Evolutionary conservation across 352 stramenopile species (phyloP), one percentile per base, ranked within the genome.

Genomic region (Phytophthora pinifolia): DNA sequence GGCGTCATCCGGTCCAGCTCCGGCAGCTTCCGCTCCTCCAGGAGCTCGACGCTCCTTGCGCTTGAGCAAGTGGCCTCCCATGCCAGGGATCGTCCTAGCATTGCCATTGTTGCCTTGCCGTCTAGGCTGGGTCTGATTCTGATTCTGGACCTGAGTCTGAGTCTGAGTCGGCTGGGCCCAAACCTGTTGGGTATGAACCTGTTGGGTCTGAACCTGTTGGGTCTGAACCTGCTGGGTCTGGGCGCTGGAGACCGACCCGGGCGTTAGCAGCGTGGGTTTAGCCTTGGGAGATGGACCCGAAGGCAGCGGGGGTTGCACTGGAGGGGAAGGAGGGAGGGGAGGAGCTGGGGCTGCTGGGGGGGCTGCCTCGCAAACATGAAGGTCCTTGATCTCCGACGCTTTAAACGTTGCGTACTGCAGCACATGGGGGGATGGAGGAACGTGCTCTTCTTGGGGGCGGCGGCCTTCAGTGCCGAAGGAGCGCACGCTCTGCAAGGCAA

Each of bases 401-500:
- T 92, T 93, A 57, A 93, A 93, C 1, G 82, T 88, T 20, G 82
- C 82, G 44, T 83, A 93, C 44, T 88, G 81, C 49, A 92, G 65
- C 33, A 93, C 67, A 31, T 88, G 79, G 8, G 79, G 68, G n/a
- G 79, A 92, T 6, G 81, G 75, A 8, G 81, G 81, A 30, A 93
- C 81, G 56, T 89, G 79, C 29, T 92, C 83, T 54, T 86, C 74
- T 32, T 88, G 74, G 0, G 75, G 32, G 2, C 81, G 79, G n/a
- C 83, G 76, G 17, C 83, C 83, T 54, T 93, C 83, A 0, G 83
- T 93, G n/a, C 83, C 83, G 38, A 93, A 93, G 2, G 83, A 92
- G 13, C 83, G 83, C 33, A 93, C 83, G 47, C 65, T 86, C 65
- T 91, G 83, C 27, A 93, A 61, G 32, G 80, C 83, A 7, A 93